Evolutionary conservation across 1,139 yeast genomes (phyloP).

Genomic region (Citeromyces hawaiiensis): DNA sequence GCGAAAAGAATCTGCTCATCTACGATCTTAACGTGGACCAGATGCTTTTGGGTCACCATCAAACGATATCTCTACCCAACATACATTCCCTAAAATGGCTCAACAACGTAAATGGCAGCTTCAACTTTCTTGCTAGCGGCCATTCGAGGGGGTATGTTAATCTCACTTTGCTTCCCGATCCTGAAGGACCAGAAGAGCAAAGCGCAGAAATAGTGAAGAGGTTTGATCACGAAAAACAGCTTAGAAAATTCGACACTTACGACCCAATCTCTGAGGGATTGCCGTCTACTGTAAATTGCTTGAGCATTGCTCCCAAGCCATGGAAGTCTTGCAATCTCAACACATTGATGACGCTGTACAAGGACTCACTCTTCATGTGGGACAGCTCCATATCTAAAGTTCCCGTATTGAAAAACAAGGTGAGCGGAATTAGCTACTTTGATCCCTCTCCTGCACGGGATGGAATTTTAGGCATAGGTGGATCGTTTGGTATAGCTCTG

Average conservation of each 20-base stretch:
- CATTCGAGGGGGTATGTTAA: conserved; percentile 61
- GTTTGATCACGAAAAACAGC: conserved; percentile 58
- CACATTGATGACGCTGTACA: conserved; percentile 42
- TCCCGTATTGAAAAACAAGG: conserved; percentile 39
- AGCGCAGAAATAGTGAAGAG: conserved; percentile 65
- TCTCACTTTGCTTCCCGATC: conserved; percentile 51
- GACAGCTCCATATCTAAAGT: conserved; percentile 40
- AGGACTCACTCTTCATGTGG: conserved; percentile 60
- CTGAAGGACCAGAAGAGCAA: conserved; percentile 23
- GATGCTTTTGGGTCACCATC: conserved; percentile 49
- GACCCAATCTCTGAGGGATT: conserved; percentile 4
- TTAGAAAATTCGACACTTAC: conserved; percentile 12
- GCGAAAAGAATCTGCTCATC: conserved; percentile 37
- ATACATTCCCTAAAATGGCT: conserved; percentile 60
- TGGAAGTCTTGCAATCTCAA: conserved; percentile 29
- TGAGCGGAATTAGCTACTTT: conserved; percentile 37
- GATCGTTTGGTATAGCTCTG: conserved; percentile 58
- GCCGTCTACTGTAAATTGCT: conserved; percentile 18
- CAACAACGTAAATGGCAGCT: conserved; percentile 13
- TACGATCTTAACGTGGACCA: conserved; percentile 38
- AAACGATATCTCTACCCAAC: conserved; percentile 59
- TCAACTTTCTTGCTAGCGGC: conserved; percentile 42
- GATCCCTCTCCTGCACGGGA: conserved; percentile 34
- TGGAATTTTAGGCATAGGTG: conserved; percentile 49
- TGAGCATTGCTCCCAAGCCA: conserved; percentile 20